Evolutionary conservation across 2,329 filamentous ascomycete species (phyloP), one percentile per base, ranked within the genome.

Genomic region (Fusarium miscanthi): DNA sequence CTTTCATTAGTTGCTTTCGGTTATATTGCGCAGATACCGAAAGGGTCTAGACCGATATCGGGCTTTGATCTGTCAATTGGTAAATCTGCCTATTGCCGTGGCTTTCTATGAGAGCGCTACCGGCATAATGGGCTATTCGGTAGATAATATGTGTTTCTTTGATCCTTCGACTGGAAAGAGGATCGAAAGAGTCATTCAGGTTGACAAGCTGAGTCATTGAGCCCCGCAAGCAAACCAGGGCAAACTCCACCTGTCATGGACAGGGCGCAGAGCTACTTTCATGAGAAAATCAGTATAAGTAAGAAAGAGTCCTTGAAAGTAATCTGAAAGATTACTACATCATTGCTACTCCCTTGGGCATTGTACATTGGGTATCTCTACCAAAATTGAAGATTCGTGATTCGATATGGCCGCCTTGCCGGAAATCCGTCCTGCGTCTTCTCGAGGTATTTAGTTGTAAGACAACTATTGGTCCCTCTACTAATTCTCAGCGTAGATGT

Each of bases 41-140:
- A 27, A 27, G 5, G 1, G 3, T 5, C 6, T 5, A 17, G 25
- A 6, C 10, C 33, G 13, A 27, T 13, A 27, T 27, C 19, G 23
- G 33, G 10, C 23, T n/a, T 27, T 12, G 14, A 27, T 38, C 13
- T 27, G 1, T 7, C 5, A 17, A 27, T n/a, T 13, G 2, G 6
- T 7, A 40, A n/a, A 9, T n/a, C 5, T 3, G 4, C 21, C 14
- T 38, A 25, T n/a, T 10, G 8, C 2, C 5, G 6, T 40, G 8
- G 10, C n/a, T n/a, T 2, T 13, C 7, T 17, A 2, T n/a, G 19
- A n/a, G 31, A 40, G 7, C 5, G 2, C 7, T 16, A 10, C 1
- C 27, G 7, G 17, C 10, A 17, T 8, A 7, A 13, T 27, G 21
- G 11, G 2, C 17, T 12, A 27, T 52, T 27, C 3, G 17, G 13